Conservation (phyloP, 768 basidiomycete species). For the Tulasnella calospora region DNA sequence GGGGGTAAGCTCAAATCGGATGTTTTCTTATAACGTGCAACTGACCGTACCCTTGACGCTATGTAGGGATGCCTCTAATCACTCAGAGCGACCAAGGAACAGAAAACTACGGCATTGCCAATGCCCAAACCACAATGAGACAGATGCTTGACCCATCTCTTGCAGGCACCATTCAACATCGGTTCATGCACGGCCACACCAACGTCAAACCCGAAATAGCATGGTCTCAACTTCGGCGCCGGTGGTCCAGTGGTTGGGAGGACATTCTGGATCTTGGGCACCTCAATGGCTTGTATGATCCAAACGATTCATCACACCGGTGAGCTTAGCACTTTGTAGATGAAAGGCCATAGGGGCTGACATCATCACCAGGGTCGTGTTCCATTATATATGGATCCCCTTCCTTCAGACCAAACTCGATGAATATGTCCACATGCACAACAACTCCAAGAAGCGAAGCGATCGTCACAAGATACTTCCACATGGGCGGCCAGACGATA, state of each 20-base stretch:
- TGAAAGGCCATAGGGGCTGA: neutral
- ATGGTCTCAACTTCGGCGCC: conserved; percentile 34
- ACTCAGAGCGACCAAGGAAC: conserved; percentile 46
- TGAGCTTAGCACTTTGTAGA: neutral
- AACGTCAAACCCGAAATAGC: conserved; percentile 45
- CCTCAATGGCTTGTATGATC: neutral
- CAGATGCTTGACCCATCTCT: conserved; percentile 43
- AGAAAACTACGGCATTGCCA: conserved; percentile 47
- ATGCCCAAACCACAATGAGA: conserved; percentile 41
- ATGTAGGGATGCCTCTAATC: conserved; percentile 36
- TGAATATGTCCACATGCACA: neutral
- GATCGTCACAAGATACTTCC: neutral
- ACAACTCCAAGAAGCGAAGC: neutral
- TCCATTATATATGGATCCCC: neutral
- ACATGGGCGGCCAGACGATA: neutral
- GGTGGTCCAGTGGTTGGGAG: neutral
- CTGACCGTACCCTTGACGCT: neutral
- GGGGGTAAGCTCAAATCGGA: neutral
- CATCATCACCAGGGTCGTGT: neutral
- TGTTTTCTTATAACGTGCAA: neutral
- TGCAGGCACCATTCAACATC: conserved; percentile 38
- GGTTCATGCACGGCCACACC: conserved; percentile 37
- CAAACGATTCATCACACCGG: neutral
- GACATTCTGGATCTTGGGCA: neutral
- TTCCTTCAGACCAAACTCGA: neutral